A percentile compares a stretch with the other conserved stretches of the same genome.
Conservation (phyloP, 129 eudicot species). For the Rutidosis leptorrhynchoides region DNA sequence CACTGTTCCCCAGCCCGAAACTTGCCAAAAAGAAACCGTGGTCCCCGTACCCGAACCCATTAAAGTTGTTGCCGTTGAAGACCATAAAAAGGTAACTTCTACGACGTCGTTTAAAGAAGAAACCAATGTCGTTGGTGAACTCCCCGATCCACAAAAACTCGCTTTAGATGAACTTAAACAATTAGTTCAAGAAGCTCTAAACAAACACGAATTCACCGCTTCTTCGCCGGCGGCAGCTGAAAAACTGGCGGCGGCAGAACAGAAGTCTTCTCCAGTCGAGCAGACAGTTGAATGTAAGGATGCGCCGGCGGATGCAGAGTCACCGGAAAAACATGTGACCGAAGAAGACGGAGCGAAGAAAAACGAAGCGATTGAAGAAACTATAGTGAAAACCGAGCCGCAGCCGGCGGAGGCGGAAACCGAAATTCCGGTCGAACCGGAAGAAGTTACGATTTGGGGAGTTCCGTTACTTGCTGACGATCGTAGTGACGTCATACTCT, state of each 20-base stretch:
- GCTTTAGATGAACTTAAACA: conserved; percentile 59
- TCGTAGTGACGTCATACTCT: conserved; percentile 55
- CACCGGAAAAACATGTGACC: conserved; percentile 31
- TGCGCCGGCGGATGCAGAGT: conserved; percentile 14
- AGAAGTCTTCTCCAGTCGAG: not conserved
- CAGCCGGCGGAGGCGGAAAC: too few species aligned
- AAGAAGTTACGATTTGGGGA: conserved; percentile 74
- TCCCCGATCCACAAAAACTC: conserved; percentile 32
- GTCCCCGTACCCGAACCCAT: conserved; percentile 17
- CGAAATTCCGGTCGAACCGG: conserved; percentile 44
- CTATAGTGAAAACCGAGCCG: conserved; percentile 37
- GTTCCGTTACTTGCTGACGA: conserved; percentile 66
- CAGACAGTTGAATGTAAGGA: conserved; percentile 15
- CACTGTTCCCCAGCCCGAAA: conserved; percentile 47
- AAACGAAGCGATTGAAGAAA: conserved; percentile 72
- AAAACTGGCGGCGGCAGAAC: conserved; percentile 18
- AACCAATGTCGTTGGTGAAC: conserved; percentile 44
- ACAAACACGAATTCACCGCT: conserved; percentile 55
- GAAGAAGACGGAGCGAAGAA: conserved; percentile 50
- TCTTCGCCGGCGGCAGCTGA: conserved; percentile 38
- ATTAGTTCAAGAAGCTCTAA: conserved; percentile 55
- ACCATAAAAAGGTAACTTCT: conserved; percentile 36
- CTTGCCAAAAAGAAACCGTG: conserved; percentile 28
- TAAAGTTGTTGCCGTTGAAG: conserved; percentile 22
- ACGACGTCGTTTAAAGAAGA: conserved; percentile 61